Evolutionary conservation across 2,329 filamentous ascomycete species (phyloP).

Genomic region (Hyphodiscus sp.): DNA sequence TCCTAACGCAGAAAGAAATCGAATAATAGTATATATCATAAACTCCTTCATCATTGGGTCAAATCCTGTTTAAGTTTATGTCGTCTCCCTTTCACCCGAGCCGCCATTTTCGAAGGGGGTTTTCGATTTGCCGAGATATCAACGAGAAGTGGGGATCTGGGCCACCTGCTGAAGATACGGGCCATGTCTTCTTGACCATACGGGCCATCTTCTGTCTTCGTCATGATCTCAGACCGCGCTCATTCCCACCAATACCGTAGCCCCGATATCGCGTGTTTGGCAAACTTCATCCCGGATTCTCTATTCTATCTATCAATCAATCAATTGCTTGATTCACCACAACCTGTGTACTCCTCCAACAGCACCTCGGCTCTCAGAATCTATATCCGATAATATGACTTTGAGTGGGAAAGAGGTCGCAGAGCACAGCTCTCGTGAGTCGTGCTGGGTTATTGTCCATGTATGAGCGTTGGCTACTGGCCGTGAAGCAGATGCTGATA

Average conservation of each 20-base stretch:
- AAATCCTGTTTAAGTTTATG: neutral
- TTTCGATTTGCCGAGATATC: neutral
- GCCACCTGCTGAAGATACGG: too few relatives aligned
- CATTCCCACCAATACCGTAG: neutral
- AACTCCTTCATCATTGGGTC: neutral
- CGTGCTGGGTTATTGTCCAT: conserved; percentile 89
- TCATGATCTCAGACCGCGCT: neutral
- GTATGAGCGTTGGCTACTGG: conserved; percentile 33
- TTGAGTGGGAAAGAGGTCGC: conserved; percentile 52
- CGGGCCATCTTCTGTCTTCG: neutral
- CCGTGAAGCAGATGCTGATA: conserved; percentile 11
- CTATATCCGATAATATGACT: conserved; percentile 19
- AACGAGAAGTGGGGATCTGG: neutral
- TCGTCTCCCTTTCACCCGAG: conserved; percentile 10
- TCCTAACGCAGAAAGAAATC: too few relatives aligned
- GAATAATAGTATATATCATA: too few relatives aligned
- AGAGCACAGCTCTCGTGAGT: conserved; percentile 72
- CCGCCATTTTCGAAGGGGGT: neutral
- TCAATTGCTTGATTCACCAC: too few relatives aligned
- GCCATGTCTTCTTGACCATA: too few relatives aligned
- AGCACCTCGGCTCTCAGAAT: conserved; percentile 8
- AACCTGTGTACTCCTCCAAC: neutral
- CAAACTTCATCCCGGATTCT: neutral
- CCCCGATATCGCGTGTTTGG: neutral
- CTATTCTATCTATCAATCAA: neutral